A percentile compares a stretch with the other conserved stretches of the same genome.
Evolutionary conservation across 2,329 filamentous ascomycete species (phyloP).

Genomic region (Nemania serpens): DNA sequence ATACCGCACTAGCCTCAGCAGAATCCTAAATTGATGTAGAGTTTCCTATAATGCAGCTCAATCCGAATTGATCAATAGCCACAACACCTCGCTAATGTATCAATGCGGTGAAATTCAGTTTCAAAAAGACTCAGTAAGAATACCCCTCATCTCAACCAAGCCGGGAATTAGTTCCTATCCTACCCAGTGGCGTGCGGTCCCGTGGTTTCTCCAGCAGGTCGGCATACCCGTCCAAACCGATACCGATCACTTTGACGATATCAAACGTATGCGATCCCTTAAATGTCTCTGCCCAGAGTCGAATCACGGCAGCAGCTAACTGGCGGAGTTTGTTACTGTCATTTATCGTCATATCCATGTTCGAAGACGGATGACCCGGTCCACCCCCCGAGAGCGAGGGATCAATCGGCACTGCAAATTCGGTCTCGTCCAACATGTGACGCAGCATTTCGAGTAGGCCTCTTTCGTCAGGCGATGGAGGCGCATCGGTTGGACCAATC

Average conservation of each 20-base stretch:
- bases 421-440: constrained; percentile 65
- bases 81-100: constrained; percentile 29
- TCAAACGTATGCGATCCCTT: constrained; percentile 66
- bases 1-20: neutral
- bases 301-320: constrained; percentile 61
- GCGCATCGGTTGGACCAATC: constrained; percentile 55
- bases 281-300: constrained; percentile 66
- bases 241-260: constrained; percentile 62
- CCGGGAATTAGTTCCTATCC: constrained; percentile 39
- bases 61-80: constrained; percentile 10
- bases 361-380: constrained; percentile 43
- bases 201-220: constrained; percentile 60
- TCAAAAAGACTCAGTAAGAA: neutral
- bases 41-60: neutral
- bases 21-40: neutral
- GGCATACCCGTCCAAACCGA: constrained; percentile 61
- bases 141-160: constrained; percentile 30
- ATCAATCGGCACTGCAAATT: constrained; percentile 64
- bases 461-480: constrained; percentile 57
- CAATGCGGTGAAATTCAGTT: neutral
- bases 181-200: constrained; percentile 51
- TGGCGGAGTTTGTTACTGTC: constrained; percentile 59
- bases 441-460: constrained; percentile 60
- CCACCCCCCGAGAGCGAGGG: constrained; percentile 54
- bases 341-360: constrained; percentile 50